phyloP scores from a whole-genome alignment of 306 rosid species.

The Prunus mira region DNA sequence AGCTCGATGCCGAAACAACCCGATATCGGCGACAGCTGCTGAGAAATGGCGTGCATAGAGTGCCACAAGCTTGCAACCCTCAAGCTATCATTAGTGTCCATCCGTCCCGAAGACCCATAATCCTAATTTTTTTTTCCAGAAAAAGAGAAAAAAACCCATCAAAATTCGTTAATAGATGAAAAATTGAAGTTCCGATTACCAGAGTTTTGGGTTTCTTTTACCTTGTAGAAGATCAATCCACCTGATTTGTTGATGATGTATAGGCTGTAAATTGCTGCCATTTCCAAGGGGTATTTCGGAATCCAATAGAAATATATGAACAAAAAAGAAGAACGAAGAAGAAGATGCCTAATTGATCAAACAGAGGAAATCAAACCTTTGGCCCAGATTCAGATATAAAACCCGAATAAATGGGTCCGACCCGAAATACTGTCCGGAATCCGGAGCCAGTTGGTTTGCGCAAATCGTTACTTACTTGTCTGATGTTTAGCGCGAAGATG shows the following conservation, averaged over 20 bases:
- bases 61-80: slow-evolving; percentile 97
- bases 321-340: not conserved
- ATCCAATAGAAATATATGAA: slow-evolving; percentile 13
- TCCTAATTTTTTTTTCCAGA: slow-evolving; percentile 34
- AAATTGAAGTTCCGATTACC: not conserved
- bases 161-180: not conserved
- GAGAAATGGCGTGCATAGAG: slow-evolving; percentile 97
- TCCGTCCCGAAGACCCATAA: slow-evolving; percentile 80
- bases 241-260: slow-evolving; percentile 94
- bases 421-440: too few relatives aligned
- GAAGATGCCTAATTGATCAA: not conserved
- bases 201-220: not conserved
- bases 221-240: slow-evolving; percentile 91
- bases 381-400: not conserved
- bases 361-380: not conserved
- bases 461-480: too few relatives aligned
- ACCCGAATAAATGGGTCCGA: too few relatives aligned
- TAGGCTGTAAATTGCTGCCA: slow-evolving; percentile 92
- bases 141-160: not conserved
- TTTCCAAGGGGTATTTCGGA: slow-evolving; percentile 26
- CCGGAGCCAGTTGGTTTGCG: too few relatives aligned
- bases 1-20: slow-evolving; percentile 87
- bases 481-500: too few relatives aligned
- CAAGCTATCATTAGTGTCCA: slow-evolving; percentile 94
- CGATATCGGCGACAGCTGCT: slow-evolving; percentile 71